Percentiles rank a stretch among this genome's conserved stretches.
Evolutionary conservation across 2,329 filamentous ascomycete species (phyloP).

Genomic region (Epichloe glyceriae): DNA sequence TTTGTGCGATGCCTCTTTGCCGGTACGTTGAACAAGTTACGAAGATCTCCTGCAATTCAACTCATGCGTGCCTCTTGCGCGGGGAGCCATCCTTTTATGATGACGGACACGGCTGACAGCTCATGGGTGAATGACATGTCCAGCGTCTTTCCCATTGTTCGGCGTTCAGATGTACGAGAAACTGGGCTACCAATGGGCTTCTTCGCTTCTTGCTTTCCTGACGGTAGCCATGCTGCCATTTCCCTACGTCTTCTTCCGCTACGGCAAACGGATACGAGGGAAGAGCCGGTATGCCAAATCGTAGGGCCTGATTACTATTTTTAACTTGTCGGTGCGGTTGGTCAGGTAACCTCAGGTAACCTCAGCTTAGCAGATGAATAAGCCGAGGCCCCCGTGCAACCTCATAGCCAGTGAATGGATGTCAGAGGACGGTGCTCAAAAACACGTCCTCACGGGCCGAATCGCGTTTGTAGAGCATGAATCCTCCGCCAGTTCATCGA

Average conservation of each 20-base stretch:
- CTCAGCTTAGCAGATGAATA: background rate
- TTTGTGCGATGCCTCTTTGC: slow-evolving; percentile 70
- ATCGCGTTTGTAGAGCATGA: background rate
- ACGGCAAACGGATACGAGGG: slow-evolving; percentile 42
- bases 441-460: background rate
- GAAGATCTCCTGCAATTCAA: background rate
- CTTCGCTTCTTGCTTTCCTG: slow-evolving; percentile 47
- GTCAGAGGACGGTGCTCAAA: background rate
- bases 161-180: slow-evolving; percentile 58
- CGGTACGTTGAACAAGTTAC: slow-evolving; percentile 25
- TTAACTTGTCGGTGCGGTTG: background rate
- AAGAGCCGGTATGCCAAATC: slow-evolving; percentile 39
- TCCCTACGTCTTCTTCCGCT: slow-evolving; percentile 49
- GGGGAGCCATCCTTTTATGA: background rate
- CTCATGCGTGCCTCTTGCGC: background rate
- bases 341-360: no score
- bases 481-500: background rate
- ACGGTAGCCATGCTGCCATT: slow-evolving; percentile 51
- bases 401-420: background rate
- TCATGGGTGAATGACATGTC: background rate
- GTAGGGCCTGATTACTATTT: slow-evolving; percentile 5
- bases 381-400: background rate
- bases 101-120: slow-evolving; percentile 7
- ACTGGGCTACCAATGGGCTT: slow-evolving; percentile 60
- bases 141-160: slow-evolving; percentile 65